A percentile compares a stretch with the other conserved stretches of the same genome.
Conservation (phyloP, 2,329 filamentous ascomycete species). For the Fusarium mundagurra region DNA sequence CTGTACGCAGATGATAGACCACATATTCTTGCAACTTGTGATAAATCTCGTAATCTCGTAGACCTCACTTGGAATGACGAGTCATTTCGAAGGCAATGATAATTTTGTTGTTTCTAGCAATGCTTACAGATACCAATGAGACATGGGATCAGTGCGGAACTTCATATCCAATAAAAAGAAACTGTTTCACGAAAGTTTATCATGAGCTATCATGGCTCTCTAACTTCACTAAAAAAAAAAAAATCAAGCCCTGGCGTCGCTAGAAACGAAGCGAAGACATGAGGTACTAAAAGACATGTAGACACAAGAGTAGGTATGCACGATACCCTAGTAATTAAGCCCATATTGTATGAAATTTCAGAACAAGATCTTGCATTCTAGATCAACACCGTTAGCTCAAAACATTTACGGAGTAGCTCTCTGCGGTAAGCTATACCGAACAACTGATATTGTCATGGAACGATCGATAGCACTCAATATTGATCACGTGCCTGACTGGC, state of each 20-base stretch:
- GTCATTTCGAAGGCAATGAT: neutral
- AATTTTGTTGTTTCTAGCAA: neutral
- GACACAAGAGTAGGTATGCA: neutral
- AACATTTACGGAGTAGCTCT: too few relatives aligned
- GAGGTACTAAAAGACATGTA: neutral
- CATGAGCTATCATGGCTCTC: neutral
- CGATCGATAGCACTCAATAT: neutral
- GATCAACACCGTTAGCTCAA: neutral
- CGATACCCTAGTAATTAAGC: neutral
- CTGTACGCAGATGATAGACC: neutral
- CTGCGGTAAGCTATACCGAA: neutral
- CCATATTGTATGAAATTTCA: neutral
- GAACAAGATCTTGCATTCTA: neutral
- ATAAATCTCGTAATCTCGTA: neutral
- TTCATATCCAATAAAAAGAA: neutral
- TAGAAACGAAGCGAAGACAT: neutral
- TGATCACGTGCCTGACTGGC: conserved; percentile 7
- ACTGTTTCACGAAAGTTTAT: neutral
- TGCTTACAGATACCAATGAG: neutral
- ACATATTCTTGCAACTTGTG: neutral
- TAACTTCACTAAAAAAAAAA: neutral
- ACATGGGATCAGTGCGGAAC: conserved; percentile 12
- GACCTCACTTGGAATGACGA: neutral
- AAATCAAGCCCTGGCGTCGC: neutral
- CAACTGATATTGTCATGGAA: neutral